These are phyloP conservation scores for Artomyces pyxidatus DNA, from an alignment of 768 basidiomycete species.

Conservation along the genomic window DNA sequence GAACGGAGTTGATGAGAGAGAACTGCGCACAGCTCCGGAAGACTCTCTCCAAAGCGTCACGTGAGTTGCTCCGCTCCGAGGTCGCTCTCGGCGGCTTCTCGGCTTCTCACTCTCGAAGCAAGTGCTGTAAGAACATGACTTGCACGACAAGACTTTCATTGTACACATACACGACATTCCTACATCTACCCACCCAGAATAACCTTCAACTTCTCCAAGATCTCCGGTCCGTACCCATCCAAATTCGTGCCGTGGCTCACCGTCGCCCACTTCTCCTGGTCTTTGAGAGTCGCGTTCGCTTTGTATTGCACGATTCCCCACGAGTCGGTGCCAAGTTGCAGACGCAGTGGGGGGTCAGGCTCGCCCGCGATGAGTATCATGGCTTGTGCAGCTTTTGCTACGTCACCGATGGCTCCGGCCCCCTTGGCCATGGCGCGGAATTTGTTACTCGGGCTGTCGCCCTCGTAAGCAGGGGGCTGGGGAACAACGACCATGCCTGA, in stretches of 20 bases:
- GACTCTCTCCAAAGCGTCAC: too few relatives aligned
- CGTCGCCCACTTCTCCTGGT: slow-evolving; percentile 1
- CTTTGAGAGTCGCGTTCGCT: neutral
- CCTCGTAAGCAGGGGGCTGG: neutral
- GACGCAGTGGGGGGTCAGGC: neutral
- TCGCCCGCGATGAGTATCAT: neutral
- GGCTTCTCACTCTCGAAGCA: too few relatives aligned
- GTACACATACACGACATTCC: neutral
- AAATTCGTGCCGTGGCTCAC: slow-evolving; percentile 2
- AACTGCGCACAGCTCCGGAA: too few relatives aligned
- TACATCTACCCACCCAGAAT: too few relatives aligned
- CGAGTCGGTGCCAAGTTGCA: slow-evolving; percentile 1
- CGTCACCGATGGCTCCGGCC: neutral
- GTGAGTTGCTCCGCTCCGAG: too few relatives aligned
- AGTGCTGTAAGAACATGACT: too few relatives aligned
- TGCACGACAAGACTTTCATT: neutral
- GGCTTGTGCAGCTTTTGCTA: neutral
- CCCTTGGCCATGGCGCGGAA: too few relatives aligned
- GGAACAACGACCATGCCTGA: neutral
- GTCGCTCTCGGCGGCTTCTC: too few relatives aligned
- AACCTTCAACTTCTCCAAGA: too few relatives aligned
- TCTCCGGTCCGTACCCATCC: neutral
- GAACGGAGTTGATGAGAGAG: too few relatives aligned
- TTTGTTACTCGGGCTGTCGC: neutral
- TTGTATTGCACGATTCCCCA: neutral